These are phyloP conservation scores for Narthecium ossifragum DNA, from an alignment of 106 monocot species.

Conservation along the genomic window DNA sequence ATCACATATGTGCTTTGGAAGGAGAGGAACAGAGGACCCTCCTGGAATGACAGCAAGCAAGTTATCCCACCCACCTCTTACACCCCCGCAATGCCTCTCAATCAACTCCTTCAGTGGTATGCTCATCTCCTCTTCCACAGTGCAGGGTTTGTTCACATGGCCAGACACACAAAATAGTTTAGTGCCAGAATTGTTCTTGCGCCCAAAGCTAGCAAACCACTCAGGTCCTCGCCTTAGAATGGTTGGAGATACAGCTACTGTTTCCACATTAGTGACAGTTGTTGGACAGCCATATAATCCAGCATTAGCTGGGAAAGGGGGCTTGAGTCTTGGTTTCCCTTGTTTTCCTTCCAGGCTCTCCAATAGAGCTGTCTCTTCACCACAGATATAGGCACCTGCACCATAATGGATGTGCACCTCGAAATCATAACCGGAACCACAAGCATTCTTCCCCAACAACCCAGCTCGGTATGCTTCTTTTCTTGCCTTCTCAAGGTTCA, in stretches of 20 bases:
- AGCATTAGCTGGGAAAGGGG: constrained; percentile 68
- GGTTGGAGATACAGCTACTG: constrained; percentile 65
- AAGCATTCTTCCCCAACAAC: constrained; percentile 59
- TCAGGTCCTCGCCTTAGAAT: constrained; percentile 64
- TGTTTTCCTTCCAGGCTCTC: constrained; percentile 75
- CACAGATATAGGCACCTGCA: constrained; percentile 72
- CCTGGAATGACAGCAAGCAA: constrained; percentile 66
- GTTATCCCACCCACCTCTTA: constrained; percentile 78
- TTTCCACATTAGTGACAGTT: constrained; percentile 70
- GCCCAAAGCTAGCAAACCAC: constrained; percentile 74
- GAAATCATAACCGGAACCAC: constrained; percentile 72
- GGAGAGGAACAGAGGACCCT: constrained; percentile 55
- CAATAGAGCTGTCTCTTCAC: constrained; percentile 61
- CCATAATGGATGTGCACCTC: constrained; percentile 66
- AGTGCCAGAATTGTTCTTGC: constrained; percentile 65
- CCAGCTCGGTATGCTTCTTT: constrained; percentile 67
- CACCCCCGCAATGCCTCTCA: constrained; percentile 53
- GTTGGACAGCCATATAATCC: constrained; percentile 67
- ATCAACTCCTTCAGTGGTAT: constrained; percentile 64
- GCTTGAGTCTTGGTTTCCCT: constrained; percentile 61
- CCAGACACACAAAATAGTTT: constrained; percentile 61
- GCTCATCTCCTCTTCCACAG: constrained; percentile 80
- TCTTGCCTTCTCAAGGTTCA: constrained; percentile 46
- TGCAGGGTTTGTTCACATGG: constrained; percentile 74
- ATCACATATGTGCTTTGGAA: constrained; percentile 67